A percentile compares a stretch with the other conserved stretches of the same genome.
Evolutionary conservation across 345 rosid species (phyloP).

Genomic region (Sapria himalayana): DNA sequence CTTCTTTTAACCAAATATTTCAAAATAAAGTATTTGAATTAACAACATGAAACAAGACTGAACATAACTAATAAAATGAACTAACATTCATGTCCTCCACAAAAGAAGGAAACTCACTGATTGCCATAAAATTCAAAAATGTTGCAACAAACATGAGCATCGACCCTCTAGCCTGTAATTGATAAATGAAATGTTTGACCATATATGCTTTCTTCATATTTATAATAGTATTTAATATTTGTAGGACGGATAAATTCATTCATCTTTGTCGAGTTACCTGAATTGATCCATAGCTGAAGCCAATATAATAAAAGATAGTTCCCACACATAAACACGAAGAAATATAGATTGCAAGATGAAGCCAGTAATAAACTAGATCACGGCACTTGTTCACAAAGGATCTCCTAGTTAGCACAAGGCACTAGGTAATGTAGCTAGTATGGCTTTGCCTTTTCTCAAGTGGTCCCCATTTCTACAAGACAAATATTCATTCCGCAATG

Average conservation of each 20-base stretch:
- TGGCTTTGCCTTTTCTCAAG: constrained; percentile 17
- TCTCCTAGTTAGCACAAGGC: constrained; percentile 19
- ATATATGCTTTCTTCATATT: neutral
- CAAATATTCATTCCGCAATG: too few relatives aligned
- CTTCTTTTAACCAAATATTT: too few relatives aligned
- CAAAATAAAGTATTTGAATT: neutral
- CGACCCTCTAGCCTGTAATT: constrained; percentile 24
- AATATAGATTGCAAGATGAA: constrained; percentile 29
- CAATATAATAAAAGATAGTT: constrained; percentile 19
- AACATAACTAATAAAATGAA: neutral
- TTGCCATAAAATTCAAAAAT: constrained; percentile 29
- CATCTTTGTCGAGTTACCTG: constrained; percentile 6
- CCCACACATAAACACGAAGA: constrained; percentile 33
- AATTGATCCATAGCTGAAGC: constrained; percentile 10
- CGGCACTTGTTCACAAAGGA: constrained; percentile 44
- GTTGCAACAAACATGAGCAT: constrained; percentile 24
- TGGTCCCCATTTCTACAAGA: constrained; percentile 10
- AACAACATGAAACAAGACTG: neutral
- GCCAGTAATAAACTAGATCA: constrained; percentile 45
- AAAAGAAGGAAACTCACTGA: constrained; percentile 41
- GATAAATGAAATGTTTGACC: neutral
- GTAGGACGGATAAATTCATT: neutral
- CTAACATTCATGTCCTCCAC: constrained; percentile 40
- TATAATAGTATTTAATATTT: neutral
- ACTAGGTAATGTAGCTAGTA: constrained; percentile 19